Evolutionary conservation across 2,329 filamentous ascomycete species (phyloP), one percentile per base, ranked within the genome.

Genomic region (Atkinsonella texensis): DNA sequence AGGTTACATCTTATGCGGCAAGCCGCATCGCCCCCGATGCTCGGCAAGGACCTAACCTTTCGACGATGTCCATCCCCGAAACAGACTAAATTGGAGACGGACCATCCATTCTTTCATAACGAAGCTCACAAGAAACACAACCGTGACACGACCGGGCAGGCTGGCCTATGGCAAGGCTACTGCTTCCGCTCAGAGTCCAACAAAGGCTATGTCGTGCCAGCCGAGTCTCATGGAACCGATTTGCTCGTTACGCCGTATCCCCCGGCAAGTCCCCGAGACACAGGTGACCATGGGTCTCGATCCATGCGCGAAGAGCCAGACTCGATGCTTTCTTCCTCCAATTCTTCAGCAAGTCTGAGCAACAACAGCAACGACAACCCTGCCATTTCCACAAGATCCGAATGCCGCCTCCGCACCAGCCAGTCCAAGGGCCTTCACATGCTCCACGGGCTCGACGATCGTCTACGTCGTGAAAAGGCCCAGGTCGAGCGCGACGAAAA

Each of bases 61-160:
- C 87, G 89, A 35, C 80, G 79, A 63, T 95, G 89, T 63, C 75
- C 78, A 10, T 95, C 90, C 28, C 91, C 91, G 6, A 84, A 91
- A 65, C 80, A 83, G 51, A 94, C 89, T 15, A 83, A 88, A 60
- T 85, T 94, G 60, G 89, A 95, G 62, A 83, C 86, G 1, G 84
- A 87, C 52, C 85, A 89, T 62, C 78, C 71, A 58, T 80, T 76
- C 67, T 67, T 74, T 65, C 68, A 71, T 46, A 64, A 69, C 55
- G 68, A 65, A 53, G 63, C 73, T 49, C 58, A 65, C 31, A 73
- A 75, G 62, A 76, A 71, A 60, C 69, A 65, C 54, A 73, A 76
- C 57, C 74, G 80, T 52, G 75, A 79, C 55, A 69, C 72, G 9
- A 79, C 79, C 56, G 82, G 74, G 35, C 73, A 72, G 51, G 70